These are phyloP conservation scores for Alternaria ventricosa DNA, from an alignment of 2,329 filamentous ascomycete genomes.

Conservation along the genomic window DNA sequence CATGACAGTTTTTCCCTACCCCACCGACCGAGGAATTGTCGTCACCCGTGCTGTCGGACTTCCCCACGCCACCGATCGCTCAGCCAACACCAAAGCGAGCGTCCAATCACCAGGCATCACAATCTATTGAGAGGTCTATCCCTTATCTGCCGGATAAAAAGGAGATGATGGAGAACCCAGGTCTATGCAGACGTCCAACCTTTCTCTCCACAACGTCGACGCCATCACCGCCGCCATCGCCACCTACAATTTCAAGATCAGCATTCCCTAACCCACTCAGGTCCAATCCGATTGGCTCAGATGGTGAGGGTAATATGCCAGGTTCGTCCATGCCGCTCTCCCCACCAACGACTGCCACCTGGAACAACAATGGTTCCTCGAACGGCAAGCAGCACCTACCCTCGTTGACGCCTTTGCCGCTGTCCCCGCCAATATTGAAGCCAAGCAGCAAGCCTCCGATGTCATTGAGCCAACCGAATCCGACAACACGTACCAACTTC, in stretches of 20 bases:
- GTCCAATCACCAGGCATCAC: slow-evolving; percentile 20
- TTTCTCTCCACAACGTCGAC: slow-evolving; percentile 45
- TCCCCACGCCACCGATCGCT: slow-evolving; percentile 23
- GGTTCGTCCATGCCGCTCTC: slow-evolving; percentile 33
- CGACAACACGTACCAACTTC: slow-evolving; percentile 41
- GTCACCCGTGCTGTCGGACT: slow-evolving; percentile 15
- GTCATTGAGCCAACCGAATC: slow-evolving; percentile 41
- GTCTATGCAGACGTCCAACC: slow-evolving; percentile 31
- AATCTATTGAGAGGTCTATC: slow-evolving; percentile 27
- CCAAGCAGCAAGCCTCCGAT: slow-evolving; percentile 42
- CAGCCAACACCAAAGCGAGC: slow-evolving; percentile 22
- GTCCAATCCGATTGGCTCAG: slow-evolving; percentile 27
- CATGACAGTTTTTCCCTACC: slow-evolving; percentile 36
- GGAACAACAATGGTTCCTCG: slow-evolving; percentile 8
- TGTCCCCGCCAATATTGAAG: slow-evolving; percentile 43
- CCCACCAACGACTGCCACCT: slow-evolving; percentile 30
- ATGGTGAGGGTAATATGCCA: slow-evolving; percentile 19
- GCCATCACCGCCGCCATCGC: slow-evolving; percentile 43
- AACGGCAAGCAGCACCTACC: slow-evolving; percentile 31
- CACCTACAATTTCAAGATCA: slow-evolving; percentile 29
- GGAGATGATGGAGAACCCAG: slow-evolving; percentile 13
- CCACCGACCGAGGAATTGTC: slow-evolving; percentile 15
- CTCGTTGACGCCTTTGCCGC: slow-evolving; percentile 36
- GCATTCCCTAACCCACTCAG: slow-evolving; percentile 33
- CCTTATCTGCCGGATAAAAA: slow-evolving; percentile 21